phyloP scores from a whole-genome alignment of 805 yeast genomes.

The Nakazawaea populi region DNA sequence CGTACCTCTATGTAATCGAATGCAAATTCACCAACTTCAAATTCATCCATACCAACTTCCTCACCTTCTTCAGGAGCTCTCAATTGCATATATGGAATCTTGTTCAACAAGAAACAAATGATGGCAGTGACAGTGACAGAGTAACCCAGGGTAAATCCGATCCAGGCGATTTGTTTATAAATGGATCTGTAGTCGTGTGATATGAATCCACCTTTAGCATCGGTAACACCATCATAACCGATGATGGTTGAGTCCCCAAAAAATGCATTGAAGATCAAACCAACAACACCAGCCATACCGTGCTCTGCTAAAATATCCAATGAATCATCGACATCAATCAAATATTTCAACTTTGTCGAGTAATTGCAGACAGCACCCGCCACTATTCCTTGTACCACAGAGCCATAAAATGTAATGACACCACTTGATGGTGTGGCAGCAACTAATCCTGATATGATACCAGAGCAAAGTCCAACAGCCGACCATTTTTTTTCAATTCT shows the following conservation, averaged over 20 bases:
- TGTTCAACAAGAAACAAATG: conserved; percentile 66
- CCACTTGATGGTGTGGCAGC: conserved; percentile 98
- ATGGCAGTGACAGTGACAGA: conserved; percentile 71
- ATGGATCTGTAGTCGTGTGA: conserved; percentile 87
- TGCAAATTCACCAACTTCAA: conserved; percentile 98
- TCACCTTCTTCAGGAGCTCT: conserved; percentile 84
- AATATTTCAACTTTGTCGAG: conserved; percentile 79
- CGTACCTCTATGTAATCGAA: conserved; percentile 96
- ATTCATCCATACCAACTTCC: conserved; percentile 88
- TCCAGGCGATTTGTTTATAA: conserved; percentile 83
- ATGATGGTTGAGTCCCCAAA: conserved; percentile 86
- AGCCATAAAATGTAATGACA: conserved; percentile 84
- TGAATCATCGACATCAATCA: conserved; percentile 82
- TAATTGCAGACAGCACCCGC: conserved; percentile 86
- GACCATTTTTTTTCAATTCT: conserved; percentile 88
- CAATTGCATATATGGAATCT: conserved; percentile 75
- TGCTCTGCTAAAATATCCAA: conserved; percentile 97
- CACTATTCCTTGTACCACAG: conserved; percentile 75
- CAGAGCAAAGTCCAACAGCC: conserved; percentile 92
- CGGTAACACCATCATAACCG: conserved; percentile 84
- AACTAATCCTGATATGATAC: conserved; percentile 90
- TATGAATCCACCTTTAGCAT: conserved; percentile 80
- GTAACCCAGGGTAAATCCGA: conserved; percentile 70
- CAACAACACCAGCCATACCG: conserved; percentile 93
- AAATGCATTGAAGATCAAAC: conserved; percentile 81